Evolutionary conservation across 331 rosid species (phyloP).

Genomic region (Quercus tomentella): DNA sequence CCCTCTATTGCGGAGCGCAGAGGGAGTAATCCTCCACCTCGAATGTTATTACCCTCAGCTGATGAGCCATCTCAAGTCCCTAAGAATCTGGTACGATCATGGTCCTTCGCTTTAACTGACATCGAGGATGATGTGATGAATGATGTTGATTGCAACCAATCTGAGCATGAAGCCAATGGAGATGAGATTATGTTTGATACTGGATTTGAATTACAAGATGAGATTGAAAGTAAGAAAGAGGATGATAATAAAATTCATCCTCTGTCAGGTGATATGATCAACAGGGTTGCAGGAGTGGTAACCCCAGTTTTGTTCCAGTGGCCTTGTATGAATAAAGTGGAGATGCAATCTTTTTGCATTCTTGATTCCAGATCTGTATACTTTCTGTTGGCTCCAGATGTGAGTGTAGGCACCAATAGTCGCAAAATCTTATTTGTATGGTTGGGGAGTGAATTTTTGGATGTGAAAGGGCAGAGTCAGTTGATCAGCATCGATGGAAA

Average conservation of each 20-base stretch:
- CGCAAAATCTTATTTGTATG: conserved; percentile 26
- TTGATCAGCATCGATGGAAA: neutral
- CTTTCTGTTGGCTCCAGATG: conserved; percentile 22
- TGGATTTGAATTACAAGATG: conserved; percentile 21
- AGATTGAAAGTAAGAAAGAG: conserved; percentile 16
- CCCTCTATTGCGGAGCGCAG: conserved; percentile 91
- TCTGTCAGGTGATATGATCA: conserved; percentile 27
- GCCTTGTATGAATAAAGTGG: conserved; percentile 34
- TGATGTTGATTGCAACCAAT: conserved; percentile 38
- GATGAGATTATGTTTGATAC: conserved; percentile 36
- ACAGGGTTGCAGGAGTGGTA: conserved; percentile 13
- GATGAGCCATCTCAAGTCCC: conserved; percentile 45
- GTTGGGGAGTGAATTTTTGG: conserved; percentile 32
- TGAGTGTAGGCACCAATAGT: conserved; percentile 7
- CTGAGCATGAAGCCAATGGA: conserved; percentile 27
- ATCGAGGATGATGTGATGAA: conserved; percentile 42
- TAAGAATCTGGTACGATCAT: conserved; percentile 49
- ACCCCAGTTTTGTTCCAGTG: conserved; percentile 32
- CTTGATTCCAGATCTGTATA: conserved; percentile 37
- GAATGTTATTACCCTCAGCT: conserved; percentile 56
- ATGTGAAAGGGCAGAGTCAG: conserved; percentile 12
- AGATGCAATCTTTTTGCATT: conserved; percentile 7
- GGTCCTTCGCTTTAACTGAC: conserved; percentile 58
- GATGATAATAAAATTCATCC: conserved; percentile 1
- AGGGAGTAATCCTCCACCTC: conserved; percentile 84